Conservation (phyloP, 345 rosid species). For the Acer saccharum region DNA sequence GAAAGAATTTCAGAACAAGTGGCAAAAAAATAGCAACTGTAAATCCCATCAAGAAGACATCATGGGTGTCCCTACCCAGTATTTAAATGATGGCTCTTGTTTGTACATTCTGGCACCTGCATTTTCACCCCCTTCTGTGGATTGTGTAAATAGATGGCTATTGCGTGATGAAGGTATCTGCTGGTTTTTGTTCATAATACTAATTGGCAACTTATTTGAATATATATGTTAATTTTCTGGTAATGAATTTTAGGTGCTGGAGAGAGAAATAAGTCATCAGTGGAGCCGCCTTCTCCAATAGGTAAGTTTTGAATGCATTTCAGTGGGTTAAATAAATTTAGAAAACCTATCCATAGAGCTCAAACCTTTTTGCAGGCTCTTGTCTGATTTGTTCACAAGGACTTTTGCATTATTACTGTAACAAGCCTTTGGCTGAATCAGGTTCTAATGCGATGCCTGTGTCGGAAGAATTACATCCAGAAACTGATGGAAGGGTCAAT, state of each 20-base stretch:
- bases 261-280: slow-evolving; percentile 21
- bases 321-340: not conserved
- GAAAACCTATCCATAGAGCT: slow-evolving; percentile 12
- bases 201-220: slow-evolving; percentile 13
- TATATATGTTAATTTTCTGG: slow-evolving; percentile 1
- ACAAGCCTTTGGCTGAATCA: slow-evolving; percentile 29
- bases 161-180: slow-evolving; percentile 46
- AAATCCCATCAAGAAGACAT: slow-evolving; percentile 40
- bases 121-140: slow-evolving; percentile 70
- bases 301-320: slow-evolving; percentile 31
- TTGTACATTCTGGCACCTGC: slow-evolving; percentile 70
- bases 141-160: slow-evolving; percentile 63
- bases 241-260: slow-evolving; percentile 34
- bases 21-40: slow-evolving; percentile 18
- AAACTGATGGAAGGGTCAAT: slow-evolving; percentile 27
- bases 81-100: slow-evolving; percentile 74
- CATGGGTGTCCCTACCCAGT: slow-evolving; percentile 62
- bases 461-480: slow-evolving; percentile 33
- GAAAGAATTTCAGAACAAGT: slow-evolving; percentile 26
- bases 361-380: slow-evolving; percentile 36
- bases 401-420: slow-evolving; percentile 28
- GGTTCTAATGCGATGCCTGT: slow-evolving; percentile 29
- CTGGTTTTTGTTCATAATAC: slow-evolving; percentile 18
- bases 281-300: slow-evolving; percentile 32
- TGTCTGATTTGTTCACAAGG: slow-evolving; percentile 35